phyloP scores from a whole-genome alignment of 1,284 basidiomycete genomes.

The Apiotrichum laibachii region DNA sequence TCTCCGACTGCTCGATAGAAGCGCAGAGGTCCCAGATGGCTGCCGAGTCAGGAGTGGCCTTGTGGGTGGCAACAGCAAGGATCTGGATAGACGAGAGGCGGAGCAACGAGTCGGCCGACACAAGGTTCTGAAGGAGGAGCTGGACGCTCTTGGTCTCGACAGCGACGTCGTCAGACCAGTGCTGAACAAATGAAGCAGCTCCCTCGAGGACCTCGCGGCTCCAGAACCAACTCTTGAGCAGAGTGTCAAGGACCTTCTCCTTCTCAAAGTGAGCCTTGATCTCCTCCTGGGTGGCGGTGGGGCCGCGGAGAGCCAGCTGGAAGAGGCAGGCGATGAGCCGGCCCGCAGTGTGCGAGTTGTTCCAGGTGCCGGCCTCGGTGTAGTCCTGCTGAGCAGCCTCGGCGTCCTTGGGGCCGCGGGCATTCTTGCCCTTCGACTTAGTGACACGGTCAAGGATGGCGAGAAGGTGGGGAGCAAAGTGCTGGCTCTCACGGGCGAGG shows the following conservation, averaged over 20 bases:
- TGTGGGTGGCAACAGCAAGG: slow-evolving; percentile 28
- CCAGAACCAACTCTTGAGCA: slow-evolving; percentile 62
- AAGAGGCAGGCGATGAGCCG: slow-evolving; percentile 24
- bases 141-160: slow-evolving; percentile 25
- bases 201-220: slow-evolving; percentile 58
- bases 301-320: slow-evolving; percentile 50
- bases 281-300: slow-evolving; percentile 23
- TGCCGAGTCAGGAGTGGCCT: slow-evolving; percentile 14
- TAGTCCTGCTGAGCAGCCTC: slow-evolving; percentile 19
- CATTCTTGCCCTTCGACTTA: not conserved
- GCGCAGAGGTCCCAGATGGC: slow-evolving; percentile 62
- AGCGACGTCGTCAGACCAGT: slow-evolving; percentile 48
- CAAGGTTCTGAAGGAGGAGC: slow-evolving; percentile 41
- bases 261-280: slow-evolving; percentile 24
- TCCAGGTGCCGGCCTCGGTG: slow-evolving; percentile 33
- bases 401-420: slow-evolving; percentile 1
- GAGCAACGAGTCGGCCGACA: slow-evolving; percentile 53
- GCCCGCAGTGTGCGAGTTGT: slow-evolving; percentile 34
- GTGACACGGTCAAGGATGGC: slow-evolving; percentile 18
- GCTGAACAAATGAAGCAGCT: slow-evolving; percentile 55
- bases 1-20: slow-evolving; percentile 67
- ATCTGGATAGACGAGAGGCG: slow-evolving; percentile 49
- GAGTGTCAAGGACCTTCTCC: slow-evolving; percentile 52
- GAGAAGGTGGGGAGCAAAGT: slow-evolving; percentile 21
- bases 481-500: slow-evolving; percentile 27